Evolutionary conservation across 1,139 yeast genomes (phyloP).

Genomic region (Pichia inconspicua): DNA sequence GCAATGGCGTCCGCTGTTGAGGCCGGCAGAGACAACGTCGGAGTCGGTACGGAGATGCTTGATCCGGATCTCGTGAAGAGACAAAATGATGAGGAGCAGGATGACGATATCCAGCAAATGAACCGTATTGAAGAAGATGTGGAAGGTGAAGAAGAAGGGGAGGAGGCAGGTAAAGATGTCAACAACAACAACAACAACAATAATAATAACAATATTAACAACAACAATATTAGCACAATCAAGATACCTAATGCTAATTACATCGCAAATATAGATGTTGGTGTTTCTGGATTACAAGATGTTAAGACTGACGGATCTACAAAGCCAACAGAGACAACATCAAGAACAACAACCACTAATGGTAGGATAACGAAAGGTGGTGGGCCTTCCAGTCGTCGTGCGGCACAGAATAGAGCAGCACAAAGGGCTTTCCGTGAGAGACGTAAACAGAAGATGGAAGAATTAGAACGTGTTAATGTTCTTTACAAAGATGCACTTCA

Average conservation of each 20-base stretch:
- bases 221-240: neutral
- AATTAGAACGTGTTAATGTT: conserved; percentile 61
- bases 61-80: neutral
- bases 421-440: conserved; percentile 83
- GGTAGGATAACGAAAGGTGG: conserved; percentile 35
- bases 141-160: neutral
- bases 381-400: conserved; percentile 64
- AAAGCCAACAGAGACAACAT: neutral
- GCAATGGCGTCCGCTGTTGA: neutral
- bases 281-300: conserved; percentile 1
- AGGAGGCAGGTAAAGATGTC: too few relatives aligned
- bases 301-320: neutral
- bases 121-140: neutral
- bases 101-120: neutral
- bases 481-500: conserved; percentile 20
- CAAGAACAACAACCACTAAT: too few relatives aligned
- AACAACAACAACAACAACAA: neutral
- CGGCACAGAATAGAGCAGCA: conserved; percentile 82
- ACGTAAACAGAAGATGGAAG: conserved; percentile 69
- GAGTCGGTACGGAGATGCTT: neutral
- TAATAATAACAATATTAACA: conserved; percentile 1
- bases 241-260: neutral
- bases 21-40: neutral
- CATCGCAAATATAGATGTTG: neutral
- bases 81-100: neutral